These are phyloP conservation scores for Spencermartinsiella ligniputridi DNA, from an alignment of 1,139 yeast genomes.

Conservation along the genomic window DNA sequence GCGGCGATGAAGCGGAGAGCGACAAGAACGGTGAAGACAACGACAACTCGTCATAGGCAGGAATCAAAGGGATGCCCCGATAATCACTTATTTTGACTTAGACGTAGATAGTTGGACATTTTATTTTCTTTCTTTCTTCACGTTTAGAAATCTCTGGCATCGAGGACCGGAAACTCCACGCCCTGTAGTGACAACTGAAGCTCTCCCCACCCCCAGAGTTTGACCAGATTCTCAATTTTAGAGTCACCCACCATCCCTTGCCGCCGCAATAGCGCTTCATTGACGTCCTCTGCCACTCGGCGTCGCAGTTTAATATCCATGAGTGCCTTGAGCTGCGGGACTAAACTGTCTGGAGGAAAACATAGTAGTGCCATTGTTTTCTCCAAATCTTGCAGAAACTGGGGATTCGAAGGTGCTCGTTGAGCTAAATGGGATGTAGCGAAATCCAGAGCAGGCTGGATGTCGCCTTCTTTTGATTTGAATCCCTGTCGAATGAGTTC, in stretches of 20 bases:
- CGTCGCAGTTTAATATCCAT: slow-evolving; percentile 33
- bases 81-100: too few species aligned
- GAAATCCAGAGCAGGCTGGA: slow-evolving; percentile 36
- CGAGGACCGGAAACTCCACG: slow-evolving; percentile 24
- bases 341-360: slow-evolving; percentile 33
- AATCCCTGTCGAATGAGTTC: slow-evolving; percentile 35
- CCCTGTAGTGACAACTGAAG: slow-evolving; percentile 23
- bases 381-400: slow-evolving; percentile 34
- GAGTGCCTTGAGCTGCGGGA: slow-evolving; percentile 31
- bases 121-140: too few species aligned
- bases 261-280: slow-evolving; percentile 32
- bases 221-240: slow-evolving; percentile 31
- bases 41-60: too few species aligned
- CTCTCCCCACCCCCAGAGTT: slow-evolving; percentile 36
- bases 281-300: slow-evolving; percentile 37
- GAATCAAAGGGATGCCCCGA: too few species aligned
- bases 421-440: slow-evolving; percentile 36
- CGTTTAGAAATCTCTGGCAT: slow-evolving; percentile 21
- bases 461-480: slow-evolving; percentile 19
- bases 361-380: slow-evolving; percentile 40
- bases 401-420: slow-evolving; percentile 33
- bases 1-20: not conserved
- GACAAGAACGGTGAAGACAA: not conserved
- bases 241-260: slow-evolving; percentile 34
- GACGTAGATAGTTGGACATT: not conserved